phyloP scores from a whole-genome alignment of 441 rosid species.

The Sinapis alba region DNA sequence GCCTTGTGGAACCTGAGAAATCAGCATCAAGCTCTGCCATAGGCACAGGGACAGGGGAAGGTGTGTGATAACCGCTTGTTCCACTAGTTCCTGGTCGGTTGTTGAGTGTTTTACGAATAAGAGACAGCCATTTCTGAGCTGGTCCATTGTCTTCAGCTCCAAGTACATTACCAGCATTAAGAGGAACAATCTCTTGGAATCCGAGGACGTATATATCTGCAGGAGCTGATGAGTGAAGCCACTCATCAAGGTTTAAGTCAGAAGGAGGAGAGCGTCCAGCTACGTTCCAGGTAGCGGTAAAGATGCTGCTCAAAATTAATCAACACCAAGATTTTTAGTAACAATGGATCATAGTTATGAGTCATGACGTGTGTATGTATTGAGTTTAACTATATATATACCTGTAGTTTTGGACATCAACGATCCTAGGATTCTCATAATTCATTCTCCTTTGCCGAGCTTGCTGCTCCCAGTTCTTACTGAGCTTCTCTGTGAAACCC shows the following conservation, averaged over 20 bases:
- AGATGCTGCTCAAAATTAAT: constrained; percentile 56
- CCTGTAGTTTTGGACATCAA: constrained; percentile 96
- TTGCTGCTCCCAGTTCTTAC: constrained; percentile 67
- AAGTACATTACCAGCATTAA: constrained; percentile 92
- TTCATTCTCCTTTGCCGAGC: constrained; percentile 76
- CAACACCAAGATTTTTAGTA: constrained; percentile 34
- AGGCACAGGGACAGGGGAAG: constrained; percentile 93
- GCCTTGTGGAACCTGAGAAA: constrained; percentile 87
- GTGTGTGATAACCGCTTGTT: constrained; percentile 63
- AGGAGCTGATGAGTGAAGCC: constrained; percentile 93
- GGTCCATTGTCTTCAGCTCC: constrained; percentile 99
- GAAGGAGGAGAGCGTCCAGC: constrained; percentile 94
- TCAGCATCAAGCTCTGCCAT: constrained; percentile 93
- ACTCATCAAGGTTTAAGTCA: constrained; percentile 85
- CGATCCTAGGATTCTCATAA: constrained; percentile 85
- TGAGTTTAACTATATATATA: constrained; percentile 13
- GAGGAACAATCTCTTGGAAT: constrained; percentile 97
- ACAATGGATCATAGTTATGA: neutral
- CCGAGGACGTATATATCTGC: constrained; percentile 81
- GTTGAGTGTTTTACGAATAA: constrained; percentile 81
- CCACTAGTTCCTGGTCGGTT: constrained; percentile 88
- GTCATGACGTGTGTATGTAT: neutral
- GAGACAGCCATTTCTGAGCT: constrained; percentile 92
- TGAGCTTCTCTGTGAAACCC: constrained; percentile 60
- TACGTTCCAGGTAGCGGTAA: constrained; percentile 95